A percentile compares a stretch with the other conserved stretches of the same genome.
These are phyloP conservation scores for Trichosporon coremiiforme DNA, from an alignment of 1,284 basidiomycete species.

Conservation along the genomic window DNA sequence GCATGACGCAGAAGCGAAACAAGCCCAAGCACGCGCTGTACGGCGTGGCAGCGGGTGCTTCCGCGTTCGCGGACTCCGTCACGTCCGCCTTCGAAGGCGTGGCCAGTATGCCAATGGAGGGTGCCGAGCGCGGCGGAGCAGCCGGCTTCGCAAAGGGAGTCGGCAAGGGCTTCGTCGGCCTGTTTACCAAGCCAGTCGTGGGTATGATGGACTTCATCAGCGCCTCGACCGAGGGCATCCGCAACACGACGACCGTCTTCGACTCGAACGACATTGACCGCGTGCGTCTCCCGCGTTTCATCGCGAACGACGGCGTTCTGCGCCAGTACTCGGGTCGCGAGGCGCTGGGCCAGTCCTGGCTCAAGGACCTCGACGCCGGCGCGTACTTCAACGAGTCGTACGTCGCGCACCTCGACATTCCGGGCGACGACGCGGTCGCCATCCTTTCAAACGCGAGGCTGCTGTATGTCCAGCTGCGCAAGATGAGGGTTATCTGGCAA, in stretches of 20 bases:
- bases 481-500: slow-evolving; percentile 87
- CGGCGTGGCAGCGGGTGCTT: slow-evolving; percentile 90
- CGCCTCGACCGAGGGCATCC: slow-evolving; percentile 95
- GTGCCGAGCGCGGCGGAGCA: slow-evolving; percentile 91
- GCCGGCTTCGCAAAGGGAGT: slow-evolving; percentile 97
- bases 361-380: slow-evolving; percentile 74
- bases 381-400: slow-evolving; percentile 81
- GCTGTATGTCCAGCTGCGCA: slow-evolving; percentile 82
- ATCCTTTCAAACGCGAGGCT: slow-evolving; percentile 77
- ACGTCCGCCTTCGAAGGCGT: slow-evolving; percentile 96
- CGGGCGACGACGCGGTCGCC: slow-evolving; percentile 79
- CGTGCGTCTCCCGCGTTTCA: slow-evolving; percentile 82
- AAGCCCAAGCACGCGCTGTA: slow-evolving; percentile 96
- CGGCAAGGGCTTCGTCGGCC: slow-evolving; percentile 95
- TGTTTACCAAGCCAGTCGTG: slow-evolving; percentile 90
- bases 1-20: slow-evolving; percentile 88
- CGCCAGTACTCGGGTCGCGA: slow-evolving; percentile 81
- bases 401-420: slow-evolving; percentile 85
- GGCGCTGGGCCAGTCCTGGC: slow-evolving; percentile 94
- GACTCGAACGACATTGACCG: slow-evolving; percentile 90
- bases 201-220: slow-evolving; percentile 95
- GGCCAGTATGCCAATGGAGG: slow-evolving; percentile 94
- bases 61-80: slow-evolving; percentile 89
- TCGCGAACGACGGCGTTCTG: slow-evolving; percentile 81
- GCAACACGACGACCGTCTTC: slow-evolving; percentile 98